Conservation (phyloP, 108 stramenopile genomes). For the Schizochytrium sp. region DNA sequence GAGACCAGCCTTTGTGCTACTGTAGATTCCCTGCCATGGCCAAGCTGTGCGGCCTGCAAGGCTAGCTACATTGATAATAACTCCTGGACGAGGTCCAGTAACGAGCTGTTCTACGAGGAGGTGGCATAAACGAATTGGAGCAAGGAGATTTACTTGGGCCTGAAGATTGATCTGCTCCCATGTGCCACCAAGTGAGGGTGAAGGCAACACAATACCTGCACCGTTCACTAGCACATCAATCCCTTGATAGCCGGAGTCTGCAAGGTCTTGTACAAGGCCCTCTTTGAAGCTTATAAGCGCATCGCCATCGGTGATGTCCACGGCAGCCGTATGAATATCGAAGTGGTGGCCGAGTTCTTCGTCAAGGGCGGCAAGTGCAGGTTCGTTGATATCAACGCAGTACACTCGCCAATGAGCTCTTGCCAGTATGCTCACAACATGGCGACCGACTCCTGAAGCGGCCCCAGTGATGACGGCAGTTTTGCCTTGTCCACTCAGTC, state of each 20-base stretch:
- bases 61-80: constrained; percentile 6
- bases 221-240: constrained; percentile 27
- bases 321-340: not conserved
- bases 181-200: not conserved
- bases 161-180: constrained; percentile 1
- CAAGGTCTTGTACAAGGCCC: not conserved
- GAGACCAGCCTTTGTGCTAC: constrained; percentile 27
- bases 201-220: not conserved
- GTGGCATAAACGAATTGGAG: not conserved
- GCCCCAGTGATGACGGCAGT: constrained; percentile 14
- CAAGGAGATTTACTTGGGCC: constrained; percentile 7
- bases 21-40: constrained; percentile 42
- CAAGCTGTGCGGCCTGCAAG: not conserved
- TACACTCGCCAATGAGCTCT: constrained; percentile 19
- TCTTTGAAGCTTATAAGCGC: not conserved
- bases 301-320: not conserved
- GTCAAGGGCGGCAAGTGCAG: not conserved
- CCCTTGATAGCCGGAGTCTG: not conserved
- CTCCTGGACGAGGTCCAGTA: not conserved
- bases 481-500: not conserved
- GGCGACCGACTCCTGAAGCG: constrained; percentile 1
- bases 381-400: constrained; percentile 42
- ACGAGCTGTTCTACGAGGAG: not conserved
- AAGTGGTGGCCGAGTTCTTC: constrained; percentile 1
- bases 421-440: not conserved